A percentile compares a stretch with the other conserved stretches of the same genome.
These are phyloP conservation scores for Camelina laxa DNA, from an alignment of 345 rosid species.

Conservation along the genomic window DNA sequence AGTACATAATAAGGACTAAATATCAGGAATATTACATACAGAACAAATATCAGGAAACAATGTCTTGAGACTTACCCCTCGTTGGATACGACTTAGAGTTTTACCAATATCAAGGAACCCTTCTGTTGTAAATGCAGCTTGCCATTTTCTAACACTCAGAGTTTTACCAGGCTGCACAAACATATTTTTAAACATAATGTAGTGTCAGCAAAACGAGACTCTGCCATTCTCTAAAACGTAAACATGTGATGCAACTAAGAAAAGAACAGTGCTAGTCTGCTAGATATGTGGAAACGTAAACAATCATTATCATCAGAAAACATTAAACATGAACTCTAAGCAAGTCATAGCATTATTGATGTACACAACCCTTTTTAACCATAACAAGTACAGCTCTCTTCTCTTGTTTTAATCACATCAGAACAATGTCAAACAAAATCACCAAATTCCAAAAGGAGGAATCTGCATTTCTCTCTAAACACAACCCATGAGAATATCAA, in stretches of 20 bases:
- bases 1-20: too few relatives aligned
- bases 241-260: neutral
- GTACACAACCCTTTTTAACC: neutral
- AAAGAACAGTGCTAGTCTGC: neutral
- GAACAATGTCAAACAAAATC: conserved; percentile 9
- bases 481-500: conserved; percentile 1
- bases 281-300: neutral
- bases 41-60: neutral
- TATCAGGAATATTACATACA: too few relatives aligned
- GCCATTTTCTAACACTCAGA: conserved; percentile 98
- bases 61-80: conserved; percentile 57
- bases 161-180: conserved; percentile 90
- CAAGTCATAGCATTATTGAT: conserved; percentile 1
- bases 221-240: neutral
- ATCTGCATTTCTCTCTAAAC: conserved; percentile 3
- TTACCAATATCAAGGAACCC: conserved; percentile 83
- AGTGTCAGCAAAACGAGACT: conserved; percentile 9
- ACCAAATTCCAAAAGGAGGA: neutral
- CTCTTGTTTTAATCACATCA: conserved; percentile 7
- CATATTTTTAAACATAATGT: conserved; percentile 17
- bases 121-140: conserved; percentile 76
- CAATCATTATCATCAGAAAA: neutral
- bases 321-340: neutral
- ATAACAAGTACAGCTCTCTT: neutral
- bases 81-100: conserved; percentile 79